phyloP scores from a whole-genome alignment of 2,329 filamentous ascomycete species.

The Clonostachys chloroleuca region DNA sequence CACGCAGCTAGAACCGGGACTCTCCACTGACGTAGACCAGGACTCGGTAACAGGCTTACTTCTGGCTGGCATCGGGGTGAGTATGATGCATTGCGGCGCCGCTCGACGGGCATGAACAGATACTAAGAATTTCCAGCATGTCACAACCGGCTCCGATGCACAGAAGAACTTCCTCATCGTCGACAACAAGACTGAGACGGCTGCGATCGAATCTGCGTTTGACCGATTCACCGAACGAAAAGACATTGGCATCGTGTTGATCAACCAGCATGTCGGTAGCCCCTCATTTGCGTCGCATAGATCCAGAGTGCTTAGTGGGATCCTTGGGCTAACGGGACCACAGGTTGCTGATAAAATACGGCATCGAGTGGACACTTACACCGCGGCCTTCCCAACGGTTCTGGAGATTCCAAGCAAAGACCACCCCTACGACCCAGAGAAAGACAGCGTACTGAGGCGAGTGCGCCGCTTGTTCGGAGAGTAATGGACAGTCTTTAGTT shows the following conservation, averaged over 20 bases:
- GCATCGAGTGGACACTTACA: slow-evolving; percentile 84
- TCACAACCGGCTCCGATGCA: slow-evolving; percentile 80
- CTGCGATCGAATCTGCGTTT: slow-evolving; percentile 85
- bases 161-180: slow-evolving; percentile 99
- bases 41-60: slow-evolving; percentile 94
- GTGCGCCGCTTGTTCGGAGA: slow-evolving; percentile 68
- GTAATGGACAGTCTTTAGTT: slow-evolving; percentile 30
- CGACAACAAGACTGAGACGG: slow-evolving; percentile 85
- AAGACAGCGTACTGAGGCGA: slow-evolving; percentile 92
- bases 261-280: slow-evolving; percentile 86
- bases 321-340: slow-evolving; percentile 9
- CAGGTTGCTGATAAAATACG: slow-evolving; percentile 94
- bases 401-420: slow-evolving; percentile 98
- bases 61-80: slow-evolving; percentile 89
- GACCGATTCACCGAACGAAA: slow-evolving; percentile 86
- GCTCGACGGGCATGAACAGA: too few relatives aligned
- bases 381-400: slow-evolving; percentile 90
- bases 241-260: slow-evolving; percentile 93
- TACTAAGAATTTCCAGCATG: slow-evolving; percentile 59
- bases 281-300: not conserved
- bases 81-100: slow-evolving; percentile 11
- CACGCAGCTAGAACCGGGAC: not conserved
- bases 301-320: not conserved
- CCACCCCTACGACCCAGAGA: slow-evolving; percentile 97
- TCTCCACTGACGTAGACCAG: slow-evolving; percentile 41